Conservation (phyloP, 2,329 filamentous ascomycete species). For the Claviceps monticola region DNA sequence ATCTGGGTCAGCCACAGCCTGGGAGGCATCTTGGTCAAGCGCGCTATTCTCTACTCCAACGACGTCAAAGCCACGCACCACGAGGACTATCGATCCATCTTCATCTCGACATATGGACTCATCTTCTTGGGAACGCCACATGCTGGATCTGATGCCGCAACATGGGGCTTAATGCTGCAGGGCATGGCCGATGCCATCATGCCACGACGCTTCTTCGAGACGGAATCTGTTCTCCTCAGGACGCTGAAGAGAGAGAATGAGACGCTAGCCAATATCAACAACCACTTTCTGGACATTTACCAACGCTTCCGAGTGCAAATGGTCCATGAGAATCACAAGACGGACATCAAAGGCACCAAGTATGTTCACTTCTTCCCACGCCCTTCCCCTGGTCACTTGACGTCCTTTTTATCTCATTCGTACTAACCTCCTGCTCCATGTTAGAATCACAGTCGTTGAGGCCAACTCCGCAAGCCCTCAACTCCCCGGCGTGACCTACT, state of each 20-base stretch:
- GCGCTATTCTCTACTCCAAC: constrained; percentile 52
- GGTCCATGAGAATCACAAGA: constrained; percentile 62
- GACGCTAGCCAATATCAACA: constrained; percentile 60
- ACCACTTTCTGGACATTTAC: constrained; percentile 57
- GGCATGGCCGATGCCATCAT: constrained; percentile 51
- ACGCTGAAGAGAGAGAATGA: constrained; percentile 63
- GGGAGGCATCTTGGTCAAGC: constrained; percentile 59
- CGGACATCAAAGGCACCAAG: constrained; percentile 50
- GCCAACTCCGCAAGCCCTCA: constrained; percentile 55
- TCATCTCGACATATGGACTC: constrained; percentile 61
- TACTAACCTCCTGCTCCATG: background rate
- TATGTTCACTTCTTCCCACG: constrained; percentile 7
- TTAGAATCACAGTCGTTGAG: constrained; percentile 49
- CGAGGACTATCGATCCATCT: constrained; percentile 54
- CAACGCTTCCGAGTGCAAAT: constrained; percentile 60
- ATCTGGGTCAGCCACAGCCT: constrained; percentile 66
- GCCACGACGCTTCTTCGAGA: constrained; percentile 52
- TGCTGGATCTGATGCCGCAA: constrained; percentile 52
- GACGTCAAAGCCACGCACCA: constrained; percentile 45
- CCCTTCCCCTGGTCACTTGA: background rate
- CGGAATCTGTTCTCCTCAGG: constrained; percentile 52
- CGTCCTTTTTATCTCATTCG: background rate
- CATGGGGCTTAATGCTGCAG: constrained; percentile 55
- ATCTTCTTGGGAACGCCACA: constrained; percentile 70
- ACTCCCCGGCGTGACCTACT: constrained; percentile 55